Evolutionary conservation across 1,284 basidiomycete genomes (phyloP).

Genomic region (Cutaneotrichosporon mucoides): DNA sequence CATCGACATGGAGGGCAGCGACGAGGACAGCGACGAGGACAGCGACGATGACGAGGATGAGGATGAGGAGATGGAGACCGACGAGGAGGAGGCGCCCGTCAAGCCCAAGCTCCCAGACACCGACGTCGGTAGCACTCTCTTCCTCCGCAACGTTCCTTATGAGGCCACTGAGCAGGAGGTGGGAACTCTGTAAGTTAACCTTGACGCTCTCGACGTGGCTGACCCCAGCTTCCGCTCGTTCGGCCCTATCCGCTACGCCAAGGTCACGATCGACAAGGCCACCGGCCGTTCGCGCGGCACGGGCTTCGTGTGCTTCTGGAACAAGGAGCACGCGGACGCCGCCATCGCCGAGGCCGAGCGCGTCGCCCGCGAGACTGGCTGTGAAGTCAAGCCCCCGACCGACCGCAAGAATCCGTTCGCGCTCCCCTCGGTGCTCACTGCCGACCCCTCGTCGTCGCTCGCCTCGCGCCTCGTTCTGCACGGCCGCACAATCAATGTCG

Average conservation of each 20-base stretch:
- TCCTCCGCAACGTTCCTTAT: constrained; percentile 92
- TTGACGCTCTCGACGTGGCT: neutral
- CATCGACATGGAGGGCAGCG: constrained; percentile 51
- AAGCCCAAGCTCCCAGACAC: constrained; percentile 72
- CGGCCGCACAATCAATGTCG: constrained; percentile 86
- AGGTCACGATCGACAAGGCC: constrained; percentile 79
- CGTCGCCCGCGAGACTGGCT: constrained; percentile 58
- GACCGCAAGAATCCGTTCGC: constrained; percentile 76
- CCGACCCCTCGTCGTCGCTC: constrained; percentile 86
- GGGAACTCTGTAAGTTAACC: constrained; percentile 56
- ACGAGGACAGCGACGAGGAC: constrained; percentile 43
- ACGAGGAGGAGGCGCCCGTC: constrained; percentile 55
- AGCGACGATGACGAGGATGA: constrained; percentile 49
- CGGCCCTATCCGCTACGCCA: constrained; percentile 88
- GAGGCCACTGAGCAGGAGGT: constrained; percentile 87
- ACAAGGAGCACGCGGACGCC: constrained; percentile 80
- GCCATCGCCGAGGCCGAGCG: constrained; percentile 77
- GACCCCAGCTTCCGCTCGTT: constrained; percentile 66
- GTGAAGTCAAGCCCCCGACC: constrained; percentile 35
- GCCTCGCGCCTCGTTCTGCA: constrained; percentile 82
- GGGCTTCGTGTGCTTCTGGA: constrained; percentile 98
- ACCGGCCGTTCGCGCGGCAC: constrained; percentile 88
- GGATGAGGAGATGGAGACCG: constrained; percentile 46
- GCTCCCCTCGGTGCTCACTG: constrained; percentile 79
- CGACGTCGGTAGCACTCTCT: constrained; percentile 84